Conservation (phyloP, 139 green algal genomes). For the Chlamydomonas incerta region DNA sequence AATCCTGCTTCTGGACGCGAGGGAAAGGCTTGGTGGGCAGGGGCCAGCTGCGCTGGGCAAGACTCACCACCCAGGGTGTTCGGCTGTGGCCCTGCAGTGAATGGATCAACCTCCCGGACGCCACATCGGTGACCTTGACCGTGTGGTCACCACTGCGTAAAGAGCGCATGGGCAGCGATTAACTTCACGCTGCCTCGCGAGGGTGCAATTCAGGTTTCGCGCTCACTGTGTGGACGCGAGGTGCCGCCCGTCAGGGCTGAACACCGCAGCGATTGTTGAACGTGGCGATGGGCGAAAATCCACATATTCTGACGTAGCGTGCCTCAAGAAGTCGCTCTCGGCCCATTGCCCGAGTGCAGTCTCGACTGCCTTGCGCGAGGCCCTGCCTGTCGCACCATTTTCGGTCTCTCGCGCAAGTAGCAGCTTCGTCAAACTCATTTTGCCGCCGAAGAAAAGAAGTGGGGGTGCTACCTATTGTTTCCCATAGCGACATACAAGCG, state of each 20-base stretch:
- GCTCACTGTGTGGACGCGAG: slow-evolving; percentile 92
- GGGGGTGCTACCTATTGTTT: too few relatives aligned
- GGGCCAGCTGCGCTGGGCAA: too few relatives aligned
- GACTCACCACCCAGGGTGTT: slow-evolving; percentile 92
- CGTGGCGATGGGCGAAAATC: slow-evolving; percentile 75
- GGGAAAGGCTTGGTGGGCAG: too few relatives aligned
- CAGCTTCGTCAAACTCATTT: too few relatives aligned
- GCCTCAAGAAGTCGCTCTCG: slow-evolving; percentile 76
- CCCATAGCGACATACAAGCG: too few relatives aligned
- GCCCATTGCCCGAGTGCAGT: slow-evolving; percentile 46
- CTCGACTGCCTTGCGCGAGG: neutral
- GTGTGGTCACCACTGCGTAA: slow-evolving; percentile 90
- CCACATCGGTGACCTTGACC: slow-evolving; percentile 85
- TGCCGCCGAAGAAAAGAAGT: too few relatives aligned
- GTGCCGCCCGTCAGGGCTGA: slow-evolving; percentile 80
- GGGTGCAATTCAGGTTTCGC: neutral
- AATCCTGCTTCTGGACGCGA: too few relatives aligned
- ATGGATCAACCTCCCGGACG: slow-evolving; percentile 66
- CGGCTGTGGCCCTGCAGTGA: slow-evolving; percentile 81
- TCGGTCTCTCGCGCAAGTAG: too few relatives aligned
- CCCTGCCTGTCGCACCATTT: too few relatives aligned
- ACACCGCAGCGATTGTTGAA: slow-evolving; percentile 90
- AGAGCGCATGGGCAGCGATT: neutral
- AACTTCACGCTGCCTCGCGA: too few relatives aligned
- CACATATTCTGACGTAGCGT: slow-evolving; percentile 72